phyloP scores from a whole-genome alignment of 495 filamentous ascomycete genomes.

The Recurvomyces mirabilis region DNA sequence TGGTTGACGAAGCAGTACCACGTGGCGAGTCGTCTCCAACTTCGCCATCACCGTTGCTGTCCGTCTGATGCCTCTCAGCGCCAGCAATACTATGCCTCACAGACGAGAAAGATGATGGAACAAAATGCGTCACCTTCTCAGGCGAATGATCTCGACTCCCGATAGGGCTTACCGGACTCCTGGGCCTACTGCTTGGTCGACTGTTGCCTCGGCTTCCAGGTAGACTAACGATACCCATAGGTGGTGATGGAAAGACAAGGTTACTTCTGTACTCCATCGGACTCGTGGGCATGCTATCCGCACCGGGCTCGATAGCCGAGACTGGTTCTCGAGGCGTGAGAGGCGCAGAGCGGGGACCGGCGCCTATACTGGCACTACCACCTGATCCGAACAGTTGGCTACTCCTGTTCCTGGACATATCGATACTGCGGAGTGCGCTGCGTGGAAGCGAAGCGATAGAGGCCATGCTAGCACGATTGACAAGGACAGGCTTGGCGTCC shows the following conservation, averaged over 20 bases:
- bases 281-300: background rate
- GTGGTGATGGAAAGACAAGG: conserved; percentile 11
- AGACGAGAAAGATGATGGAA: background rate
- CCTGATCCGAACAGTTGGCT: too few species aligned
- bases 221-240: background rate
- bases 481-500: background rate
- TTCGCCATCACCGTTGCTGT: too few species aligned
- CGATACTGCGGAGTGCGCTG: conserved; percentile 13
- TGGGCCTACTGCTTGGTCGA: background rate
- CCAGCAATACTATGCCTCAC: background rate
- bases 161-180: background rate
- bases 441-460: conserved; percentile 23
- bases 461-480: conserved; percentile 21
- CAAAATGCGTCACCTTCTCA: background rate
- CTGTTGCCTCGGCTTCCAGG: background rate
- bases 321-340: background rate
- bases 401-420: background rate
- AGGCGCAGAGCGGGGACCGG: background rate
- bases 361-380: too few species aligned
- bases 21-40: too few species aligned
- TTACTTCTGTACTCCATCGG: conserved; percentile 9
- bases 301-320: conserved; percentile 2
- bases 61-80: background rate
- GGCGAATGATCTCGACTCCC: background rate
- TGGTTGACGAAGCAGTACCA: background rate